Base-by-base conservation (phyloP, 306 rosid species). In the Medicago lupulina region DNA sequence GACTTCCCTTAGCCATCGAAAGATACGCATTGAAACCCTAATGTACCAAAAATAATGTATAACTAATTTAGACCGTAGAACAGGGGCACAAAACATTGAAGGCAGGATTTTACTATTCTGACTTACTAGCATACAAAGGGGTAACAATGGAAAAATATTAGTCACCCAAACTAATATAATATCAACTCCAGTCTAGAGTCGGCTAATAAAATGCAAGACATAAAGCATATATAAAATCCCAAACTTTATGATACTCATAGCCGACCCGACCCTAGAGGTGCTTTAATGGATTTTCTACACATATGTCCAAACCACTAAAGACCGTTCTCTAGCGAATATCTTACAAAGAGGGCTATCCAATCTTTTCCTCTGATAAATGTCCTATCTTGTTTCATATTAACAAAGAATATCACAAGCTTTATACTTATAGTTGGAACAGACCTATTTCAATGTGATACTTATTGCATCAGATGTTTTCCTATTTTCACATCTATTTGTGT, bases 1-100 rank as follows among this genome's bases (percentile, higher is more conserved):
- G 70, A 55, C 54, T 68, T 79, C 74, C 44, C 44, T 73, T 76
- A 66, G 73, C 67, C 16, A 61, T 76, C 61, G 75, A 69, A 76
- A 40, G 67, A 73, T 43, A 70, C 16, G 23, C 21, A 49, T 10
- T 12, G 18, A 81, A 77, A 61, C 25, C 68, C 66, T n/a, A 55
- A 51, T 40, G 8, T 67, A 70, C 78, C 19, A 79, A 61, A 50
- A 63, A 71, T 14, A 55, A 64, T 39, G 28, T 18, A 67, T 66
- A 8, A 25, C 49, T n/a, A 77, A 13, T 46, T 4, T 12, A 44
- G n/a, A 44, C n/a, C 50, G n/a, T 44, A 44, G n/a, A 44, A 6
- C 38, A 34, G 12, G 50, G 50, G 14, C 14, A 44, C 49, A 34
- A 68, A 68, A 55, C 15, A 51, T 36, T 31, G n/a, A 43, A 69